phyloP scores from a whole-genome alignment of 768 basidiomycete species.

The Boletus subparvulus region DNA sequence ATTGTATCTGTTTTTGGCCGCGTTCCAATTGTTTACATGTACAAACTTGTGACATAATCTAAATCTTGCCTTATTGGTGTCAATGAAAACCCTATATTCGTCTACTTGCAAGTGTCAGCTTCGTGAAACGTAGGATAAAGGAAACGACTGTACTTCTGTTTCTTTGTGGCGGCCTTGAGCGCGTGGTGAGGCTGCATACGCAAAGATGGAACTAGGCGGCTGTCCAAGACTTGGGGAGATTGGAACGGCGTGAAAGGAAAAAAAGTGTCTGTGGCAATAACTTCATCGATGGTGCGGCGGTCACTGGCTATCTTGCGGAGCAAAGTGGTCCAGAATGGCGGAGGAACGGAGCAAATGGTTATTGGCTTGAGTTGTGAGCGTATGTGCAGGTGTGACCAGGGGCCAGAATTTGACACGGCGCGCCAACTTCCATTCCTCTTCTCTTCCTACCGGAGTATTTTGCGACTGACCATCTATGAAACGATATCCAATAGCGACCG shows the following conservation, averaged over 20 bases:
- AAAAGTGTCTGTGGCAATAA: constrained; percentile 71
- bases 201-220: constrained; percentile 33
- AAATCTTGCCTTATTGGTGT: too few relatives aligned
- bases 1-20: too few relatives aligned
- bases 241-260: constrained; percentile 54
- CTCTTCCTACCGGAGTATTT: constrained; percentile 18
- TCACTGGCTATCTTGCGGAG: constrained; percentile 23
- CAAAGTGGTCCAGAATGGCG: constrained; percentile 17
- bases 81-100: too few relatives aligned
- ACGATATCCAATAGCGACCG: constrained; percentile 36
- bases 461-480: constrained; percentile 37
- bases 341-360: constrained; percentile 10
- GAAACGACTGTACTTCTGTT: too few relatives aligned
- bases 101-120: too few relatives aligned
- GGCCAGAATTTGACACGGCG: constrained; percentile 20
- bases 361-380: constrained; percentile 21
- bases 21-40: too few relatives aligned
- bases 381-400: constrained; percentile 5
- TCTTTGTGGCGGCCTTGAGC: too few relatives aligned
- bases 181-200: constrained; percentile 22
- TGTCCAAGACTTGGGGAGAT: constrained; percentile 17
- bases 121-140: too few relatives aligned
- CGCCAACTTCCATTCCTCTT: constrained; percentile 25
- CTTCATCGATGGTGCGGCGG: constrained; percentile 29
- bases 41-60: too few relatives aligned